Evolutionary conservation across 371 early-diverging fungal species (phyloP).

Genomic region (Lichtheimia hyalospora): DNA sequence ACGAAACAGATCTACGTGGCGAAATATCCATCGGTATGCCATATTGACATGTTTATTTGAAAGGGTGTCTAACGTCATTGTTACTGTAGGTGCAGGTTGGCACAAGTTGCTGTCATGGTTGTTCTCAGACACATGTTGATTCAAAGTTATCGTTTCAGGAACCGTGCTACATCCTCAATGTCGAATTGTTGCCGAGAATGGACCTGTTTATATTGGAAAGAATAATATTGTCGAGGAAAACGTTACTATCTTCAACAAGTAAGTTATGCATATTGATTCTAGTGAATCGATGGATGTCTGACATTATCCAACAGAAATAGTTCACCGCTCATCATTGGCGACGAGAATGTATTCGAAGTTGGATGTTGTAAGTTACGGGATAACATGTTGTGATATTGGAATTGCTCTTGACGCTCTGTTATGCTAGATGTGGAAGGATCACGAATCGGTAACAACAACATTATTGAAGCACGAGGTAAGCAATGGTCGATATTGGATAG

Average conservation of each 20-base stretch:
- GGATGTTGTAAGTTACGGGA: slow-evolving; percentile 58
- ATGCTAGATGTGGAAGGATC: slow-evolving; percentile 69
- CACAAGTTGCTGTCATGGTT: too few species aligned
- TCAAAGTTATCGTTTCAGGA: slow-evolving; percentile 28
- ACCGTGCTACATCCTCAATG: slow-evolving; percentile 81
- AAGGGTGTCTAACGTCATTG: background rate
- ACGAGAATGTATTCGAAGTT: slow-evolving; percentile 78
- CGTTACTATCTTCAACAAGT: slow-evolving; percentile 74
- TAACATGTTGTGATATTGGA: background rate
- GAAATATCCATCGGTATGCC: slow-evolving; percentile 60
- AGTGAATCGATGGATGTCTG: background rate
- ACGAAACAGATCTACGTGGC: slow-evolving; percentile 64
- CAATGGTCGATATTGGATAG: background rate
- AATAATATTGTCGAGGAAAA: slow-evolving; percentile 80
- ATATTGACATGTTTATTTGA: background rate
- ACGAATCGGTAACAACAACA: slow-evolving; percentile 68
- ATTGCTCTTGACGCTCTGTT: background rate
- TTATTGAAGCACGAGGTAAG: slow-evolving; percentile 68
- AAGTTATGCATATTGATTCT: slow-evolving; percentile 6
- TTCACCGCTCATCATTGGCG: slow-evolving; percentile 67
- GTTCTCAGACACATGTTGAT: too few species aligned
- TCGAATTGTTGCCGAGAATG: slow-evolving; percentile 68
- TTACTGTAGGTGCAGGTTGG: slow-evolving; percentile 16
- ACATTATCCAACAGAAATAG: slow-evolving; percentile 28
- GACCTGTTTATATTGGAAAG: slow-evolving; percentile 71